Percentiles rank a stretch among this genome's conserved stretches.
These are phyloP conservation scores for Helotiales sp. DNA, from an alignment of 2,329 filamentous ascomycete species.

Conservation along the genomic window DNA sequence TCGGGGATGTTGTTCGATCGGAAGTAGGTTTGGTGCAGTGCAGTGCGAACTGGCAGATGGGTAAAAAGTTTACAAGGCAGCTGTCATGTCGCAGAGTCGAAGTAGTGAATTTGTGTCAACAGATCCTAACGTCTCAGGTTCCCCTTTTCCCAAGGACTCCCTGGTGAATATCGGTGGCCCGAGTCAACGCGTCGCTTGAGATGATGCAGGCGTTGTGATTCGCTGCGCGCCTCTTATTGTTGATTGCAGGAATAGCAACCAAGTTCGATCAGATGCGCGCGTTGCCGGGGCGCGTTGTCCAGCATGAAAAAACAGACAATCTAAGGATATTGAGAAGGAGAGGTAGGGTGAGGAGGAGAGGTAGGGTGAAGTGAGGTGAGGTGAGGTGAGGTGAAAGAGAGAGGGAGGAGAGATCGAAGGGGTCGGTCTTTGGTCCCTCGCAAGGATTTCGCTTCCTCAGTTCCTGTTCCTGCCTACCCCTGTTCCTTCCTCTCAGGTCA, in stretches of 20 bases:
- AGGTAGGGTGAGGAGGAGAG: not conserved
- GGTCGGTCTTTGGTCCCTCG: not conserved
- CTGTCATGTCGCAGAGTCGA: conserved; percentile 29
- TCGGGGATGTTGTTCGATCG: not conserved
- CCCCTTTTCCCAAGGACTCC: conserved; percentile 17
- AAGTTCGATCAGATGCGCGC: conserved; percentile 10
- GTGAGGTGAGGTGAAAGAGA: not conserved
- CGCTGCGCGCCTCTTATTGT: conserved; percentile 13
- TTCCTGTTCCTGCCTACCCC: not conserved
- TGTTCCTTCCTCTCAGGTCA: not conserved
- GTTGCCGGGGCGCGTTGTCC: conserved; percentile 6
- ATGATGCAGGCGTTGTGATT: conserved; percentile 16
- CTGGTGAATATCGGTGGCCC: conserved; percentile 7
- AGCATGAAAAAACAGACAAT: not conserved
- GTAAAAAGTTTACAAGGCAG: conserved; percentile 20
- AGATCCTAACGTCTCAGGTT: conserved; percentile 18
- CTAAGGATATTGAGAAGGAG: not conserved
- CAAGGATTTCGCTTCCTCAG: conserved; percentile 1
- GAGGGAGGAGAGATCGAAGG: not conserved
- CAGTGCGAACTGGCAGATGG: not conserved
- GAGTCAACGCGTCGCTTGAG: conserved; percentile 27
- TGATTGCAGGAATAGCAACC: conserved; percentile 15
- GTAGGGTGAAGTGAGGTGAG: not conserved
- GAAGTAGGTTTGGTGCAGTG: not conserved
- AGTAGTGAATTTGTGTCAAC: conserved; percentile 17